A percentile compares a stretch with the other conserved stretches of the same genome.
Evolutionary conservation across 768 basidiomycete genomes (phyloP).

Genomic region (Boletus huronensis): DNA sequence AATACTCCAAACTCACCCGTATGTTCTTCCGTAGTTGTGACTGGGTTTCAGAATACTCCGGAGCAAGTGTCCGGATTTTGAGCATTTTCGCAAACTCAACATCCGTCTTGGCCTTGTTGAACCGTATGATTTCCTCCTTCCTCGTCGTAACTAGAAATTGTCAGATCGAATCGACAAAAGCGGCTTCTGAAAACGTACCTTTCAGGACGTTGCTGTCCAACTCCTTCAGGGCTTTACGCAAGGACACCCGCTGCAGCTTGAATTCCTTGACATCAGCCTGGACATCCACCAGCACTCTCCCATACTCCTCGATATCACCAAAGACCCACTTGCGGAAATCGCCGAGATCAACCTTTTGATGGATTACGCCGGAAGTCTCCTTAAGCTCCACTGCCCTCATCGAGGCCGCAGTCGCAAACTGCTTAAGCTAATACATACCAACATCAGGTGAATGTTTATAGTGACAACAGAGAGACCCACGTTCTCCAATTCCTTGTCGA

Average conservation of each 20-base stretch:
- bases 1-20: constrained; percentile 45
- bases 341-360: constrained; percentile 44
- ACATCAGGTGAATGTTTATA: background rate
- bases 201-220: constrained; percentile 65
- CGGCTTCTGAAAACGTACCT: constrained; percentile 38
- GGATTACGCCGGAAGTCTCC: constrained; percentile 37
- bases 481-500: constrained; percentile 52
- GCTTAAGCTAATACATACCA: constrained; percentile 38
- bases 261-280: constrained; percentile 51
- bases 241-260: constrained; percentile 39
- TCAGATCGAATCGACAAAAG: background rate
- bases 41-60: constrained; percentile 85
- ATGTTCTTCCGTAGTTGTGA: constrained; percentile 68
- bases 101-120: constrained; percentile 74
- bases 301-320: constrained; percentile 51
- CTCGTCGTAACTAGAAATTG: constrained; percentile 63
- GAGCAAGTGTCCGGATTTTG: constrained; percentile 73
- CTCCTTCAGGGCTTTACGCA: constrained; percentile 46
- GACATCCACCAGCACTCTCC: constrained; percentile 33
- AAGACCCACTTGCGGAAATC: constrained; percentile 51
- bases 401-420: constrained; percentile 37
- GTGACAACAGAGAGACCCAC: constrained; percentile 40
- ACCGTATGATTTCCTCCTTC: constrained; percentile 78
- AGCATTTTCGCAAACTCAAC: constrained; percentile 75
- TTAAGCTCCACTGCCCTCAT: constrained; percentile 35